phyloP scores from a whole-genome alignment of 306 rosid genomes.

The Begonia peltatifolia region DNA sequence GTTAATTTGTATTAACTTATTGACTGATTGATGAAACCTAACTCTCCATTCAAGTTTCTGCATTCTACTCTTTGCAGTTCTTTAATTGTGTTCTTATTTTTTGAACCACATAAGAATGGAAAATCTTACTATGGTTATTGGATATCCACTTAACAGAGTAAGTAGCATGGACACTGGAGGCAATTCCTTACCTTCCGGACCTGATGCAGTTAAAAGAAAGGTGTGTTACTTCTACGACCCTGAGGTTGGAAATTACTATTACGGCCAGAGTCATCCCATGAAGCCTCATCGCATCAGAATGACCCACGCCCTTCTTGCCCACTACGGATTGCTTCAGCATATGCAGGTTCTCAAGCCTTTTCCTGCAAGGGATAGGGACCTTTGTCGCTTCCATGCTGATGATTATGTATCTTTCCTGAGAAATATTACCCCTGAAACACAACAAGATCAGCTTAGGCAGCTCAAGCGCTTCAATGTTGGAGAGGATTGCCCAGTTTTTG shows the following conservation, averaged over 20 bases:
- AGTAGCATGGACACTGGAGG: slow-evolving; percentile 18
- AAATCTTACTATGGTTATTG: no score
- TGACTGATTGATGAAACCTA: no score
- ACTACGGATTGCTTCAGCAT: slow-evolving; percentile 18
- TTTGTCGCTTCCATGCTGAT: slow-evolving; percentile 18
- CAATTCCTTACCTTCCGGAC: slow-evolving; percentile 16
- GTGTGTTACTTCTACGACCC: slow-evolving; percentile 23
- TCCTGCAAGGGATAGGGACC: slow-evolving; percentile 18
- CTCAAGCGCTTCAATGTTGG: slow-evolving; percentile 20
- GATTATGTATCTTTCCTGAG: slow-evolving; percentile 16
- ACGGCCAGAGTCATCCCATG: slow-evolving; percentile 18
- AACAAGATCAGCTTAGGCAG: slow-evolving; percentile 17
- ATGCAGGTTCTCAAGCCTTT: slow-evolving; percentile 18
- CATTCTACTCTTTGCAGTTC: no score
- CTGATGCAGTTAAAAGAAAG: slow-evolving; percentile 20
- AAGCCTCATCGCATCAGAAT: slow-evolving; percentile 20
- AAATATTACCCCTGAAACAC: slow-evolving; percentile 11
- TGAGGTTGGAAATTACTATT: slow-evolving; percentile 21
- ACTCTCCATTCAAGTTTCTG: no score
- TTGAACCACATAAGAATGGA: no score
- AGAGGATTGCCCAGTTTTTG: slow-evolving; percentile 20
- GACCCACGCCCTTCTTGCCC: slow-evolving; percentile 17
- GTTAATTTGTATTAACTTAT: no score
- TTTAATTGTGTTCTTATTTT: no score
- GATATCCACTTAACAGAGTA: not conserved